These are phyloP conservation scores for Panicum hallii DNA, from an alignment of 202 grass and related monocot species.

Conservation along the genomic window DNA sequence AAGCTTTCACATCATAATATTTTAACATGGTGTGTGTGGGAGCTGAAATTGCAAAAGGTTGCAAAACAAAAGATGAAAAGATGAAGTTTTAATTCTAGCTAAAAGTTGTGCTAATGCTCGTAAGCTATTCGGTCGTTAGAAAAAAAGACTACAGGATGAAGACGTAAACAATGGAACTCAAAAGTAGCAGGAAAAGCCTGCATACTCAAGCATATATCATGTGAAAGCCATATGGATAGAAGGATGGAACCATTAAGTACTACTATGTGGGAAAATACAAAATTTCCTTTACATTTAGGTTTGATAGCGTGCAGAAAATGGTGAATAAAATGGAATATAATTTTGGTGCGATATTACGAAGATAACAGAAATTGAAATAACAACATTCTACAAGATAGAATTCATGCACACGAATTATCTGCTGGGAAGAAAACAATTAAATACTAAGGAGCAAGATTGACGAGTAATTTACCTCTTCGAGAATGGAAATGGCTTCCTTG, in stretches of 20 bases:
- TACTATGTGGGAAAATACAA: constrained; percentile 14
- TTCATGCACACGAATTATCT: constrained; percentile 16
- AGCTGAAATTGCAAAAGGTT: constrained; percentile 23
- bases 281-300: background rate
- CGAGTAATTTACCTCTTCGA: constrained; percentile 61
- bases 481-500: constrained; percentile 90
- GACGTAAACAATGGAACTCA: background rate
- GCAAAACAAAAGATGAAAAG: constrained; percentile 9
- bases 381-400: background rate
- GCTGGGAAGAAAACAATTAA: constrained; percentile 28
- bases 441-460: constrained; percentile 37
- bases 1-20: constrained; percentile 38
- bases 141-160: background rate
- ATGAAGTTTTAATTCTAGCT: constrained; percentile 8
- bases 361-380: constrained; percentile 19
- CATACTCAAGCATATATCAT: constrained; percentile 6
- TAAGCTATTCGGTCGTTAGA: background rate
- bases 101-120: constrained; percentile 4
- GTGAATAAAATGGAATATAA: constrained; percentile 11
- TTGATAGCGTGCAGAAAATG: constrained; percentile 11
- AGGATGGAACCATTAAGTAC: constrained; percentile 10
- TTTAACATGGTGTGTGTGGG: constrained; percentile 16
- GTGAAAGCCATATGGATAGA: constrained; percentile 12
- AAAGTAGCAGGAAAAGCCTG: constrained; percentile 8
- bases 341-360: background rate